phyloP scores from a whole-genome alignment of 208 protist species.

The Naegleria lovaniensis region DNA sequence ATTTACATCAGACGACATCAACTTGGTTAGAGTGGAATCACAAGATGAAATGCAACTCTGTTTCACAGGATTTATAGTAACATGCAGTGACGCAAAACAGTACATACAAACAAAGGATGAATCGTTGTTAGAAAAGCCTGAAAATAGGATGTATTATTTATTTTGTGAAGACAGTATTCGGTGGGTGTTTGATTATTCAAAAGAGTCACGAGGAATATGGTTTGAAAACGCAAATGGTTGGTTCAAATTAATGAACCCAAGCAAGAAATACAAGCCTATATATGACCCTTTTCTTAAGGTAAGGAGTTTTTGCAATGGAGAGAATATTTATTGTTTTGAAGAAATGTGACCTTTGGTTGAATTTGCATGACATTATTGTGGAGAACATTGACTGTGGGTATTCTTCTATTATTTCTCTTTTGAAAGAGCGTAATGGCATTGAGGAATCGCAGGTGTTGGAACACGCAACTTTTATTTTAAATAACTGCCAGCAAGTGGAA shows the following conservation, averaged over 20 bases:
- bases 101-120: neutral
- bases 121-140: neutral
- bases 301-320: neutral
- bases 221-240: neutral
- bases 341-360: neutral
- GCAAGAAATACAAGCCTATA: neutral
- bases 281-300: neutral
- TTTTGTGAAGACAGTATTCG: neutral
- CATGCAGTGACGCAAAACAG: neutral
- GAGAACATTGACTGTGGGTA: no score
- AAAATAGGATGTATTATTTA: neutral
- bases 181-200: neutral
- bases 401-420: no score
- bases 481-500: no score
- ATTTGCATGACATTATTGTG: neutral
- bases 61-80: neutral
- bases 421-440: no score
- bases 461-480: no score
- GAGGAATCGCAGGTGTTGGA: no score
- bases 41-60: neutral
- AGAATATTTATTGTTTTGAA: neutral
- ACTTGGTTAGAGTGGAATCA: neutral
- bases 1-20: neutral
- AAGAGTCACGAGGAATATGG: neutral
- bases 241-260: neutral